These are phyloP conservation scores for Leccinum disarticulatum DNA, from an alignment of 768 basidiomycete species.

Conservation along the genomic window DNA sequence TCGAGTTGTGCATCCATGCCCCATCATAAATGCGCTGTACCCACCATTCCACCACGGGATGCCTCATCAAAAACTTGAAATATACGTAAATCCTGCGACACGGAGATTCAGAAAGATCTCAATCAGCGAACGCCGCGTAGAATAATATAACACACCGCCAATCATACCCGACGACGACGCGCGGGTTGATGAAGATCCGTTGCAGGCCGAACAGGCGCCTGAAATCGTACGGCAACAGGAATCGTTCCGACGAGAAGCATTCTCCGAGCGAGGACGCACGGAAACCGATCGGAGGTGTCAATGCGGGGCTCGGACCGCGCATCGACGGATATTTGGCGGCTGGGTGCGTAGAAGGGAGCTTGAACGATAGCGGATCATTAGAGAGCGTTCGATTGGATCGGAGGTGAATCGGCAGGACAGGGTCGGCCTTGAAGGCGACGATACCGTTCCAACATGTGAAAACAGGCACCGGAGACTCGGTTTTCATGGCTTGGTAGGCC, in stretches of 20 bases:
- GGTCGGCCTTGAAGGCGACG: conserved; percentile 40
- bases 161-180: conserved; percentile 38
- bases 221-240: conserved; percentile 43
- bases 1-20: conserved; percentile 34
- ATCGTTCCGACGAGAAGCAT: conserved; percentile 36
- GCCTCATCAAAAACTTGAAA: conserved; percentile 38
- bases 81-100: conserved; percentile 29
- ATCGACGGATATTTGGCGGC: conserved; percentile 7
- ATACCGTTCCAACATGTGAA: conserved; percentile 50
- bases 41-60: conserved; percentile 42
- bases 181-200: conserved; percentile 39
- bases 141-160: conserved; percentile 27
- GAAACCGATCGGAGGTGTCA: conserved; percentile 16
- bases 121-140: no score
- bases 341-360: conserved; percentile 14
- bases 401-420: conserved; percentile 38
- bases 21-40: conserved; percentile 37
- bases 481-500: conserved; percentile 34
- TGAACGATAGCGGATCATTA: conserved; percentile 23
- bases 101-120: conserved; percentile 1
- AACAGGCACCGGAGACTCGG: conserved; percentile 42
- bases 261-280: conserved; percentile 17
- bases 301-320: conserved; percentile 16
- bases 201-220: conserved; percentile 38
- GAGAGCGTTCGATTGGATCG: conserved; percentile 40